Conservation (phyloP, 768 basidiomycete species). For the Mycena filopes region DNA sequence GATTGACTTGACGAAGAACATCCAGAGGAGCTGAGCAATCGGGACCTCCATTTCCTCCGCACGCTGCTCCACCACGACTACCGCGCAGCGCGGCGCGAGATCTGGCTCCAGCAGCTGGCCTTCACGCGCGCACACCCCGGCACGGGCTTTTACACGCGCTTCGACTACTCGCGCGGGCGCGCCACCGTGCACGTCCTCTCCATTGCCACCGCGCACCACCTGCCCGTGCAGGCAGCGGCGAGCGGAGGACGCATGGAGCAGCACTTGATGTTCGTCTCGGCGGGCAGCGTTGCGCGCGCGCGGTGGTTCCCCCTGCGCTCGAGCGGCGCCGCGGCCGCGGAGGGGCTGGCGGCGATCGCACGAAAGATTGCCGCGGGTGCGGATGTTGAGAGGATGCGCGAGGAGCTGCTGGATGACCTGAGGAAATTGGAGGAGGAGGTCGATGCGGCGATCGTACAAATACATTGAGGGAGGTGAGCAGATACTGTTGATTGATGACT, state of each 20-base stretch:
- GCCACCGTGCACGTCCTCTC: neutral
- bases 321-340: neutral
- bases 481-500: no score
- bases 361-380: neutral
- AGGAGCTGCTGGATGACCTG: neutral
- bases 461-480: neutral
- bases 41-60: neutral
- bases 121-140: slow-evolving; percentile 7
- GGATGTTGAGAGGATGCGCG: neutral
- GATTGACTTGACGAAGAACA: neutral
- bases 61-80: slow-evolving; percentile 14
- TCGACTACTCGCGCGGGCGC: slow-evolving; percentile 5
- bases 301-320: slow-evolving; percentile 13
- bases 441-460: neutral
- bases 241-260: slow-evolving; percentile 11
- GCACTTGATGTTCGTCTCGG: slow-evolving; percentile 6
- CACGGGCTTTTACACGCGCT: neutral
- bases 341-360: neutral
- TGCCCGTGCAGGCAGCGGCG: neutral
- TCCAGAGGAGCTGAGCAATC: neutral
- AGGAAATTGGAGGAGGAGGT: slow-evolving; percentile 2
- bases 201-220: neutral
- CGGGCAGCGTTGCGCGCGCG: neutral
- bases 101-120: neutral
- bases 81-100: neutral